Conservation (phyloP, 2,329 filamentous ascomycete species). For the Colletotrichum sojae region DNA sequence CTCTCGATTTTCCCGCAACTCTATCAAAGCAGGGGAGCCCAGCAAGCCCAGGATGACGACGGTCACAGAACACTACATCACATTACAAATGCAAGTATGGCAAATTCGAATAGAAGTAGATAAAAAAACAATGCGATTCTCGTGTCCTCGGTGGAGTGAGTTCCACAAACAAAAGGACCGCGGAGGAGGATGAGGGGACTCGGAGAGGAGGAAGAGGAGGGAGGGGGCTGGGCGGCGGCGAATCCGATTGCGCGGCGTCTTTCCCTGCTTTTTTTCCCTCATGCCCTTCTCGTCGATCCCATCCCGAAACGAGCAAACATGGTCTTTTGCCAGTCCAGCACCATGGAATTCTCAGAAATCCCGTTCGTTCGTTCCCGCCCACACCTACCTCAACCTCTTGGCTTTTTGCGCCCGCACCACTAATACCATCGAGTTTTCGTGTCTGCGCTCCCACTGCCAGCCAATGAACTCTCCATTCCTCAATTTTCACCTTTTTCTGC, state of each 20-base stretch:
- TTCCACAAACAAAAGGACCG: no score
- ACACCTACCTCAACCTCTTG: not conserved
- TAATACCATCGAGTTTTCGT: not conserved
- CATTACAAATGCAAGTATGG: no score
- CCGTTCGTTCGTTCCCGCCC: slow-evolving; percentile 8
- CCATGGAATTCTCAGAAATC: slow-evolving; percentile 37
- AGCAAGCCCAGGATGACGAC: not conserved
- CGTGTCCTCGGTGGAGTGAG: no score
- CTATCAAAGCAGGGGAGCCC: slow-evolving; percentile 28
- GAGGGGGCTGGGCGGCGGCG: slow-evolving; percentile 1
- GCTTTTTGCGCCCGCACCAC: not conserved
- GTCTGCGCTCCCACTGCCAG: no score
- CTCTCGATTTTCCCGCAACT: slow-evolving; percentile 35
- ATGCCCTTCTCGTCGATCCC: slow-evolving; percentile 15
- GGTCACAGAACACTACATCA: not conserved
- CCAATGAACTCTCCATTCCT: slow-evolving; percentile 1
- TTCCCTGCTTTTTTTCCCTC: not conserved
- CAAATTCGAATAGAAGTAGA: no score
- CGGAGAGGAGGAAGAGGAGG: no score
- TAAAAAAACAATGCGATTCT: no score
- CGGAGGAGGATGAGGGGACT: no score
- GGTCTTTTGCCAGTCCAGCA: slow-evolving; percentile 21
- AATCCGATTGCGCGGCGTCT: slow-evolving; percentile 31
- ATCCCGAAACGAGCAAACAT: slow-evolving; percentile 29
- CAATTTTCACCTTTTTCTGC: not conserved